phyloP scores from a whole-genome alignment of 2,329 filamentous ascomycete genomes.

The Cladophialophora psammophila region DNA sequence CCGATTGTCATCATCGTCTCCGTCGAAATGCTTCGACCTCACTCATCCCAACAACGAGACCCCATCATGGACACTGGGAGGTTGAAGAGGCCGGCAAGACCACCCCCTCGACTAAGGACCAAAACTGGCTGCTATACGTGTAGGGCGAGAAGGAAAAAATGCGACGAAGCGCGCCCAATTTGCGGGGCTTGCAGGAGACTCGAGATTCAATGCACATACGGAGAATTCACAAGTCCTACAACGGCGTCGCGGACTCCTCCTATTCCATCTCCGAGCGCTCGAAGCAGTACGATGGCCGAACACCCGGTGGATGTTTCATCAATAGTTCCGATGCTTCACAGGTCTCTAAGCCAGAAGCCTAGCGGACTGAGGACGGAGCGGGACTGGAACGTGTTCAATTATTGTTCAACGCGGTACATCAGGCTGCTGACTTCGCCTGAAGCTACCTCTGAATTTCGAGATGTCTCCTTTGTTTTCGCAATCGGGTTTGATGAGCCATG shows the following conservation, averaged over 20 bases:
- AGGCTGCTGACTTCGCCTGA: constrained; percentile 30
- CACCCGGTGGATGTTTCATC: not conserved
- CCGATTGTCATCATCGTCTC: not conserved
- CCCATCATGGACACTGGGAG: constrained; percentile 13
- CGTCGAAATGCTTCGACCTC: not conserved
- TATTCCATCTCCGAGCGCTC: not conserved
- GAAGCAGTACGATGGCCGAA: not conserved
- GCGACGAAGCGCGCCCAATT: constrained; percentile 43
- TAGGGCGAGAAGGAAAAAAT: constrained; percentile 39
- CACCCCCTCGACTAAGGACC: constrained; percentile 32
- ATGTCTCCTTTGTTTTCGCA: constrained; percentile 27
- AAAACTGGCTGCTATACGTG: constrained; percentile 36
- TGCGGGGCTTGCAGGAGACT: constrained; percentile 40
- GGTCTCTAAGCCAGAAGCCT: constrained; percentile 17
- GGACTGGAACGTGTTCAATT: constrained; percentile 35
- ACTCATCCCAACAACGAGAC: not conserved
- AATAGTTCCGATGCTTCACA: not conserved
- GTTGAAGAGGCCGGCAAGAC: constrained; percentile 18
- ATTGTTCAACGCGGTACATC: constrained; percentile 30
- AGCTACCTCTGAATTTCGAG: constrained; percentile 28
- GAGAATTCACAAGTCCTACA: constrained; percentile 16
- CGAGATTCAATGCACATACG: constrained; percentile 41
- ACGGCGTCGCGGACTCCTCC: not conserved
- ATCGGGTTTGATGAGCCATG: constrained; percentile 32
- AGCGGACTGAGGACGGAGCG: constrained; percentile 28